Evolutionary conservation across 2,329 filamentous ascomycete species (phyloP), one percentile per base, ranked within the genome.

Genomic region (Grosmannia huntii): DNA sequence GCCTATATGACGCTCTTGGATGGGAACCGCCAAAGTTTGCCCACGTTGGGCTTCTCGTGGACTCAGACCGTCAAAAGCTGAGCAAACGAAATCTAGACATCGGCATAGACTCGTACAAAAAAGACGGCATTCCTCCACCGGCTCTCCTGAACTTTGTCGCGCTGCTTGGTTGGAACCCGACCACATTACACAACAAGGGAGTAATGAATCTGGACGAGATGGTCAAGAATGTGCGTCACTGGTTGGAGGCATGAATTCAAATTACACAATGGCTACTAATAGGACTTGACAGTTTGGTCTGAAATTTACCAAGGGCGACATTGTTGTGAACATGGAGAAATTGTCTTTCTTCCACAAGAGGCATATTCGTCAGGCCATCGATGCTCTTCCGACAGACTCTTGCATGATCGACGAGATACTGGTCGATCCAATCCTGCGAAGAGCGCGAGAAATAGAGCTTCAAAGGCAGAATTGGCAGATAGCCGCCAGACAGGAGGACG

Each of bases 291-390:
- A 57, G 56, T 53, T 53, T 48, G 49, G 19, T 52, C 78, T 95
- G 63, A 90, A 90, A 67, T 95, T 96, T 72, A 97, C 90, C 3
- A 89, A 87, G 65, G 92, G 92, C 11, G 91, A 96, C 68, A 89
- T 91, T 7, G 86, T 87, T 16, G 89, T 96, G 21, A 84, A 87
- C 23, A 80, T 85, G 55, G 82, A 84, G 54, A 99, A 97, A 68
- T 78, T 97, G 19, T 80, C 82, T 65, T 89, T 85, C 69, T 79
- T 97, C 54, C 89, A 96, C 50, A 63, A 63, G n/a, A 63, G 65
- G 28, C 68, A 70, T 58, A 59, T 65, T 12, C 59, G 58, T 2
- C 60, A 57, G 3, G 62, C 66, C 1, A 57, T 65, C 10, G 38
- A 62, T 10, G 49, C 59, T 19, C 56, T 61, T 1, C 56, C 57